These are phyloP conservation scores for Chlorencoelia australis DNA, from an alignment of 2,329 filamentous ascomycete genomes.

Conservation along the genomic window DNA sequence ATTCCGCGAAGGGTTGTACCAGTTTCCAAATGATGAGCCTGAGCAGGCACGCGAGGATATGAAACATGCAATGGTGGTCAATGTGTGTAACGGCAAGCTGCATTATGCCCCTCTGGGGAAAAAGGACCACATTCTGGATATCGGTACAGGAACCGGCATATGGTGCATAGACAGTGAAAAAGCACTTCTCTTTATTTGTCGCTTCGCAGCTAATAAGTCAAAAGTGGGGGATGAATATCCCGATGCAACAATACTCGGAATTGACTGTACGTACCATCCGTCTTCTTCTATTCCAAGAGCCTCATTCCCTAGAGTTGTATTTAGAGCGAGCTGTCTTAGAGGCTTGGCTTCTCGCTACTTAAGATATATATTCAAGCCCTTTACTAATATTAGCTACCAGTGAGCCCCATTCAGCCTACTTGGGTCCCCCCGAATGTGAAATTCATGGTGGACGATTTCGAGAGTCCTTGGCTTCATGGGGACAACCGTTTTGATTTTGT, in stretches of 20 bases:
- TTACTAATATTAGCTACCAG: too few species aligned
- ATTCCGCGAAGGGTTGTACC: slow-evolving; percentile 13
- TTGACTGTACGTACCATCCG: too few species aligned
- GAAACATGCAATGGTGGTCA: slow-evolving; percentile 30
- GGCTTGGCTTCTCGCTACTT: too few species aligned
- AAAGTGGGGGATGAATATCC: slow-evolving; percentile 3
- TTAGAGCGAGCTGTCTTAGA: too few species aligned
- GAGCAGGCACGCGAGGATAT: slow-evolving; percentile 40
- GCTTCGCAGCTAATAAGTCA: not conserved
- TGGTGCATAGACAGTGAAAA: slow-evolving; percentile 2
- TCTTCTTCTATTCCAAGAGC: too few species aligned
- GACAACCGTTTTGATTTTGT: slow-evolving; percentile 14
- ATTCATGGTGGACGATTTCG: slow-evolving; percentile 49
- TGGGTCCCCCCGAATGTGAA: slow-evolving; percentile 43
- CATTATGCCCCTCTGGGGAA: slow-evolving; percentile 19
- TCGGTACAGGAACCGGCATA: slow-evolving; percentile 4
- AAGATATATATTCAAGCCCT: too few species aligned
- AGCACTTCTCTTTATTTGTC: not conserved
- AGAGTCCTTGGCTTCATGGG: slow-evolving; percentile 42
- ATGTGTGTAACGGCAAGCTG: slow-evolving; percentile 4
- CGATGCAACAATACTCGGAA: slow-evolving; percentile 1
- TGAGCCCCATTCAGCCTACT: slow-evolving; percentile 28
- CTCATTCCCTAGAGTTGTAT: too few species aligned
- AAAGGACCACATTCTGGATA: slow-evolving; percentile 6
- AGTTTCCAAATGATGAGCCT: slow-evolving; percentile 46